Percentiles rank a stretch among this genome's conserved stretches.
These are phyloP conservation scores for Spinellus fusiger DNA, from an alignment of 192 early-diverging fungal genomes.

Conservation along the genomic window DNA sequence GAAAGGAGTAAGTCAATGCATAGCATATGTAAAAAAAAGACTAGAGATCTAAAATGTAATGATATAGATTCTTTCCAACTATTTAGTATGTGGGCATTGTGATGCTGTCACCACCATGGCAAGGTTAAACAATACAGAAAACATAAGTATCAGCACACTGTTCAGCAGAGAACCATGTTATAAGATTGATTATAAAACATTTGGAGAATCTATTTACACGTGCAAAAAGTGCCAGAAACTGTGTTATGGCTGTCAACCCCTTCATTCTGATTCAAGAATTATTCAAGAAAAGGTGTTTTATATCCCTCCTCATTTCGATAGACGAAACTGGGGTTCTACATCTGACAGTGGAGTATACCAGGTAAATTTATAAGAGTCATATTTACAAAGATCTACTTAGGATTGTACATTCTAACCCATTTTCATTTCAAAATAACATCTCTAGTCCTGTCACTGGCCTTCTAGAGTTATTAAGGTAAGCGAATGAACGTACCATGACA, in stretches of 20 bases:
- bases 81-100: conserved; percentile 9
- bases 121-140: background rate
- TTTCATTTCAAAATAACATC: background rate
- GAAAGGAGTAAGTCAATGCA: background rate
- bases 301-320: background rate
- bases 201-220: background rate
- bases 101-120: background rate
- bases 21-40: background rate
- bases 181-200: background rate
- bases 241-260: background rate
- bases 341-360: conserved; percentile 3
- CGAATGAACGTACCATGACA: background rate
- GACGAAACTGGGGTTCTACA: conserved; percentile 1
- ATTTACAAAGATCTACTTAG: too few relatives aligned
- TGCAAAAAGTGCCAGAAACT: background rate
- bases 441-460: background rate
- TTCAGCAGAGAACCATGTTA: background rate
- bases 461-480: background rate
- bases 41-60: background rate
- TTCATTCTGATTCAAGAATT: background rate
- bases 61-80: conserved; percentile 1
- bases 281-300: background rate
- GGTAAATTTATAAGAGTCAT: conserved; percentile 2
- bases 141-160: background rate
- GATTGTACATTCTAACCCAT: background rate